Base-by-base conservation (phyloP, 805 yeast species). In the Zygotorulaspora danielsina region DNA sequence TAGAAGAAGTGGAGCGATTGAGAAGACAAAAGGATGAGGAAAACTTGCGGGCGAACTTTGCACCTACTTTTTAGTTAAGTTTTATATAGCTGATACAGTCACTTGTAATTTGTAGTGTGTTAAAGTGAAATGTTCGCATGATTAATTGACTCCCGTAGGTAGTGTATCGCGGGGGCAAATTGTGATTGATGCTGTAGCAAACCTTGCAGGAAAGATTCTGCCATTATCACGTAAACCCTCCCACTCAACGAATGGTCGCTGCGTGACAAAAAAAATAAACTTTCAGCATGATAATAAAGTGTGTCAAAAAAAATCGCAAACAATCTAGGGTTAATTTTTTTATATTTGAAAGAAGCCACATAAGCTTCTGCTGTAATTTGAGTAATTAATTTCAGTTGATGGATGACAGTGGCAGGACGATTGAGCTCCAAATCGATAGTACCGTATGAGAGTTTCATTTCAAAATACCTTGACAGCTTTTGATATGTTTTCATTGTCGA, bases 1-100 rank as follows among this genome's bases (percentile, higher is more conserved):
- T 88, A 15, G 94, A 84, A 45, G 97, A 87, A 52, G 67, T 85
- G 15, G 97, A 90, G 51, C 69, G 85, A 44, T 49, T 70, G 34
- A 70, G 96, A 42, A 71, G 69, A 49, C 65, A 72, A 45, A 80
- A 84, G 48, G 94, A 87, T 61, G 78, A 73, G 39, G 81, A 81
- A 49, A 84, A 84, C 51, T 64, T 87, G 44, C 78, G 79, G 51
- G 73, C 69, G 15, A 67, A 64, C 18, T 70, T 71, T 48, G 67
- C 59, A 11, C 57, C 49, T 36, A 58, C 38, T 34, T n/a, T 26
- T 36, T 63, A 57, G 43, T 61, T 19, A 32, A 11, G 27, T 11
- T 24, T n/a, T 24, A 24, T 13, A 24, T 33, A 27, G 22, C 20
- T n/a, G n/a, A n/a, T n/a, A 24, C 12, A 7, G 24, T n/a, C 27